phyloP scores from a whole-genome alignment of 257 asterid genomes.

The Nemophila menziesii region DNA sequence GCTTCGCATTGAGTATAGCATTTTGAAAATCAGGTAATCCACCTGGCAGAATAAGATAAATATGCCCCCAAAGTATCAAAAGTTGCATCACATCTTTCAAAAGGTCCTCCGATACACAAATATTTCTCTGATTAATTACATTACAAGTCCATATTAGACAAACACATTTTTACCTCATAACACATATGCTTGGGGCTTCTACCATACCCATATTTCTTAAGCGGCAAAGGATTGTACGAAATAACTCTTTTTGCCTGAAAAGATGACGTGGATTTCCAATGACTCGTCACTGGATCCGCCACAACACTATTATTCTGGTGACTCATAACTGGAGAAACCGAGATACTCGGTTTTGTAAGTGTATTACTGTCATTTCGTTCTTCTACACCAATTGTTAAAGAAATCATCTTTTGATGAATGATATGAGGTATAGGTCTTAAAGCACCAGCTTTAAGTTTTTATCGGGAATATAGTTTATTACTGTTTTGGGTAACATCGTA shows the following conservation, averaged over 20 bases:
- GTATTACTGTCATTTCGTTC: slow-evolving; percentile 42
- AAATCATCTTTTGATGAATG: slow-evolving; percentile 92
- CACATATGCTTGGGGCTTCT: slow-evolving; percentile 87
- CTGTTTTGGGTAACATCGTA: slow-evolving; percentile 25
- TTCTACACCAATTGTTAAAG: slow-evolving; percentile 51
- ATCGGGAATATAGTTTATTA: slow-evolving; percentile 26
- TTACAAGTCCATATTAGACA: no score
- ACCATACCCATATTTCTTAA: slow-evolving; percentile 91
- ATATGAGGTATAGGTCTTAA: slow-evolving; percentile 92
- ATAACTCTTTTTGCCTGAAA: slow-evolving; percentile 83
- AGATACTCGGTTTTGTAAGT: slow-evolving; percentile 42
- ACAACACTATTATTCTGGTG: slow-evolving; percentile 43
- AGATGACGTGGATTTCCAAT: slow-evolving; percentile 57
- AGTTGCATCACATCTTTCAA: slow-evolving; percentile 95
- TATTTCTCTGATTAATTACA: no score
- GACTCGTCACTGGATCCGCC: slow-evolving; percentile 36
- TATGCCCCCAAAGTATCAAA: slow-evolving; percentile 89
- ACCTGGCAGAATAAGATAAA: slow-evolving; percentile 94
- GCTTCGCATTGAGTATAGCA: slow-evolving; percentile 96
- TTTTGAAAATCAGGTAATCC: slow-evolving; percentile 96
- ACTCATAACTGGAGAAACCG: slow-evolving; percentile 47
- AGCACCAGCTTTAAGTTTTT: slow-evolving; percentile 55
- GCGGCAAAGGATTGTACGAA: slow-evolving; percentile 89
- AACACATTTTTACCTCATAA: slow-evolving; percentile 75
- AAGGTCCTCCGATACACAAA: slow-evolving; percentile 98